Conservation (phyloP, 2,329 filamentous ascomycete species). For the Biscogniauxia sp. region DNA sequence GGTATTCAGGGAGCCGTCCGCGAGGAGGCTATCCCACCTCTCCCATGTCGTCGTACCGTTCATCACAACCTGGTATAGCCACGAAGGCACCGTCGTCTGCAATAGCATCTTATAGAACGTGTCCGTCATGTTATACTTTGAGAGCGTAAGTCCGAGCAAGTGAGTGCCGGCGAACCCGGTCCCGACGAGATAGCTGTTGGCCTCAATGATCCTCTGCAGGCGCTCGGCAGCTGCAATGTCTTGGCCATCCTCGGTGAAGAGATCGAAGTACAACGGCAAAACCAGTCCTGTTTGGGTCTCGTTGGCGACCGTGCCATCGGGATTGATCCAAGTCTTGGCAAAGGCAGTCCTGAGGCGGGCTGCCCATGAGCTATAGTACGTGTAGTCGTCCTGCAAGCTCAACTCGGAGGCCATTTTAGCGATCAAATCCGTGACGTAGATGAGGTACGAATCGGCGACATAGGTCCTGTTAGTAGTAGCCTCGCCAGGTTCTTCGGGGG, state of each 20-base stretch:
- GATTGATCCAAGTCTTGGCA: slow-evolving; percentile 31
- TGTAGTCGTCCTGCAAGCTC: slow-evolving; percentile 26
- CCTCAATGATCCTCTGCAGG: slow-evolving; percentile 32
- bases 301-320: slow-evolving; percentile 31
- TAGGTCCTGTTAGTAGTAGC: slow-evolving; percentile 40
- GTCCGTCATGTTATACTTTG: slow-evolving; percentile 26
- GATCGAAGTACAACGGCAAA: slow-evolving; percentile 37
- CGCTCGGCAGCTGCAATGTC: slow-evolving; percentile 24
- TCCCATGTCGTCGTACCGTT: slow-evolving; percentile 50
- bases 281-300: slow-evolving; percentile 41
- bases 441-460: slow-evolving; percentile 47
- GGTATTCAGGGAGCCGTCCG: slow-evolving; percentile 43
- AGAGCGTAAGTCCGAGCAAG: slow-evolving; percentile 34
- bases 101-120: slow-evolving; percentile 48
- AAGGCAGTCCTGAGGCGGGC: slow-evolving; percentile 27
- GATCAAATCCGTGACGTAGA: slow-evolving; percentile 40
- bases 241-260: slow-evolving; percentile 27
- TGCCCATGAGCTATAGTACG: slow-evolving; percentile 21
- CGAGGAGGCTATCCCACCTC: slow-evolving; percentile 47
- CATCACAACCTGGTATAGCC: slow-evolving; percentile 48
- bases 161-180: slow-evolving; percentile 47
- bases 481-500: slow-evolving; percentile 37
- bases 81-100: slow-evolving; percentile 43
- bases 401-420: slow-evolving; percentile 35
- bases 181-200: slow-evolving; percentile 36